Evolutionary conservation across 1,139 yeast genomes (phyloP), one percentile per base, ranked within the genome.

Genomic region (Yamadazyma diospyri): DNA sequence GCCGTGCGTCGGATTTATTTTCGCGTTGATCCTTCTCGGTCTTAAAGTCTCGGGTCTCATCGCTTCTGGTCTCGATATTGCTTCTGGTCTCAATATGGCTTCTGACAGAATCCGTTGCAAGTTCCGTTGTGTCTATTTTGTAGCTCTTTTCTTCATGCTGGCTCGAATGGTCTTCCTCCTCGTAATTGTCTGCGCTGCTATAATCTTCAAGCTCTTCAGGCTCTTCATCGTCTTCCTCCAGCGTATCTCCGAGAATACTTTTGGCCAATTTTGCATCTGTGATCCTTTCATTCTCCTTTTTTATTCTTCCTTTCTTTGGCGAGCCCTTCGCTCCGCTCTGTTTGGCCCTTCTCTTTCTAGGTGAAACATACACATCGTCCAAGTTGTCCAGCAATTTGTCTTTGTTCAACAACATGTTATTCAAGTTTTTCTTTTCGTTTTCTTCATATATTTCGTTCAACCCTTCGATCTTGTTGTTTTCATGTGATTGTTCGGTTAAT

Each of bases 391-490:
- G 50, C 15, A 55, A 41, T 12, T 46, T 40, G 8, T 43, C 46
- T 25, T 37, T 36, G 17, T 50, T 48, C 16, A 58, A 47, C 6
- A 29, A 38, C 28, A 44, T 40, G 12, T 45, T 46, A 16, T 51
- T 48, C 30, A 59, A 43, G 29, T 39, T 32, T 21, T 47, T 43
- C 25, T 47, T 43, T 27, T 51, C 50, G 21, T 46, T 36, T 4
- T 39, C 43, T 17, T 38, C 38, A 38, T 48, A 54, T 17, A 36
- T 44, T 18, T 49, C 43, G 40, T 63, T 63, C 32, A 61, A 41
- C 6, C 48, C 47, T 15, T 45, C 49, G 14, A 59, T 16, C 8
- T 23, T 9, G 9, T 25, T 15, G 21, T 33, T 8, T 24, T 25
- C 19, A 18, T 28, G 7, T 28, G 23, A 16, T 7, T 25, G n/a